A percentile compares a stretch with the other conserved stretches of the same genome.
Conservation (phyloP, 441 rosid genomes). For the Flueggea neowawraea region DNA sequence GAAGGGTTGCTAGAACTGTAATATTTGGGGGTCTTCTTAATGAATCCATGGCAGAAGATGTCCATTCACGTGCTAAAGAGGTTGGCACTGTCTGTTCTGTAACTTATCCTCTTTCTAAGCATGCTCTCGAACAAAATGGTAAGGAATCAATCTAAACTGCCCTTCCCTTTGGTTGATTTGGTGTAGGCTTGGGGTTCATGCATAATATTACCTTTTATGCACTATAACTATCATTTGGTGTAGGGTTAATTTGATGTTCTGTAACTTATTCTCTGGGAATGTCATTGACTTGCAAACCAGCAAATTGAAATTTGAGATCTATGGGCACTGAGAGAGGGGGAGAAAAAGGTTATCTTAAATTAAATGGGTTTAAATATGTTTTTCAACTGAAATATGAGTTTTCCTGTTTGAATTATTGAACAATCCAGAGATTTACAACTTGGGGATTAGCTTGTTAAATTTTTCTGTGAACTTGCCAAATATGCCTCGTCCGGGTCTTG, state of each 20-base stretch:
- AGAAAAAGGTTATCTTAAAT: too few relatives aligned
- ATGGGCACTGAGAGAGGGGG: too few relatives aligned
- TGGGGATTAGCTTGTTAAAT: slow-evolving; percentile 1
- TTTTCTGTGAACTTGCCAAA: neutral
- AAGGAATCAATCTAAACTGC: slow-evolving; percentile 11
- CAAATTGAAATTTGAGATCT: too few relatives aligned
- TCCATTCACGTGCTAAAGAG: slow-evolving; percentile 56
- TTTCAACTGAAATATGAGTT: too few relatives aligned
- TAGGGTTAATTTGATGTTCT: too few relatives aligned
- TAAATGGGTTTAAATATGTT: too few relatives aligned
- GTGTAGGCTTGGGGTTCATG: neutral
- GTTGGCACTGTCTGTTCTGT: slow-evolving; percentile 76
- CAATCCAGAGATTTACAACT: neutral
- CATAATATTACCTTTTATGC: neutral
- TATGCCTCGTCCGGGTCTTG: slow-evolving; percentile 55
- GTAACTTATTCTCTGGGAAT: too few relatives aligned
- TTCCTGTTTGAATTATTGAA: neutral
- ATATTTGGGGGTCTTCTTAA: slow-evolving; percentile 83
- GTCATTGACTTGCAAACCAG: too few relatives aligned
- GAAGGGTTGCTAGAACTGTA: slow-evolving; percentile 94
- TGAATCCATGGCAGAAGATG: slow-evolving; percentile 70
- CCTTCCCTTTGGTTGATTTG: neutral
- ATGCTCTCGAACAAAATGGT: slow-evolving; percentile 77
- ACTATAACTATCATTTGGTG: too few relatives aligned
- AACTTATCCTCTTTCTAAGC: slow-evolving; percentile 75